Base-by-base conservation (phyloP, 805 yeast genomes). In the Zygotorulaspora chibaensis region DNA sequence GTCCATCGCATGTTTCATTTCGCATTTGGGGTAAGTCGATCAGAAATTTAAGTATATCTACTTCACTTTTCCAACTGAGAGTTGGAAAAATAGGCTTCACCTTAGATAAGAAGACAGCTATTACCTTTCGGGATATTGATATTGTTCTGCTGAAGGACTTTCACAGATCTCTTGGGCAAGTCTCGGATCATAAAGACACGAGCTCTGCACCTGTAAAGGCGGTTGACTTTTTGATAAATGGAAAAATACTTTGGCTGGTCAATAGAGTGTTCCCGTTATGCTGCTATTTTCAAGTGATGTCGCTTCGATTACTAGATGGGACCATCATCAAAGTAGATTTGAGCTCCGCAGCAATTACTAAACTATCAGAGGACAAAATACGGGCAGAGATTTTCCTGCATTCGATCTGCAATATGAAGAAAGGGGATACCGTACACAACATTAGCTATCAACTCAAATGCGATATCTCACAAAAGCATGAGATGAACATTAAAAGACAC, bases 21-120 rank as follows among this genome's bases (percentile, higher is more conserved):
- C 51, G 54, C 9, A 45, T 57, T 12, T 45, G 55, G 23, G 60
- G 60, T 9, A 45, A 50, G 11, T 51, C 59, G 13, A 40, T 58
- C 16, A 47, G 52, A 33, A 35, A 42, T 8, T 41, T 55, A 4
- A 34, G 26, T 1, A 17, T 58, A 12, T 27, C 48, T 8, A 48
- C 57, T 2, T 33, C 48, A 5, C 37, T 35, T 3, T 50, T 53
- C 29, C 39, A 41, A 13, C 12, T 60, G 25, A 38, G 33, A 11
- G 49, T 60, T 3, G 53, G 51, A 8, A 57, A 44, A 28, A 41
- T 57, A 8, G 43, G 47, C 12, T 35, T 60, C n/a, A 44, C 48
- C 10, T 35, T 57, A n/a, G 54, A 49, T 10, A 50, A 53, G 49
- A 55, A 46, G 28, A 59, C 57, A 1, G 47, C 54, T 2, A 44